These are phyloP conservation scores for Myriosclerotinia curreyana DNA, from an alignment of 2,329 filamentous ascomycete genomes.

Conservation along the genomic window DNA sequence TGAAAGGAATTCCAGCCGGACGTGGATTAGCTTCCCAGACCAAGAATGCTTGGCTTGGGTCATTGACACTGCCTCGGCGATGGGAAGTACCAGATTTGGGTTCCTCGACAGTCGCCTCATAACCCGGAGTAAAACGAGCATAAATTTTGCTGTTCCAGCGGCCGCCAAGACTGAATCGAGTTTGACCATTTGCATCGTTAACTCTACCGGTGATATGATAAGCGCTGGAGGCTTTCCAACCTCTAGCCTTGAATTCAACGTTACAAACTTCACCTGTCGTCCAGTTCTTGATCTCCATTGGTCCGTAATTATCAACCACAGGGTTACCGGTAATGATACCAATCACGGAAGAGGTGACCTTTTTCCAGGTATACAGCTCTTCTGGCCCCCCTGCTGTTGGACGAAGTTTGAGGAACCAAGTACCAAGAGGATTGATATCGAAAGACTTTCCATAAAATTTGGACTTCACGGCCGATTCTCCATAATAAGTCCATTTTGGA, in stretches of 20 bases:
- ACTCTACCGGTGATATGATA: conserved; percentile 88
- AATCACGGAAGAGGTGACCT: conserved; percentile 95
- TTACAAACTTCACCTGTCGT: conserved; percentile 88
- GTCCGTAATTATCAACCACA: conserved; percentile 94
- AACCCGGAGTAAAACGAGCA: conserved; percentile 86
- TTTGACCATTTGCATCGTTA: conserved; percentile 71
- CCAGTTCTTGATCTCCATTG: conserved; percentile 97
- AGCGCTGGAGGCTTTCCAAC: conserved; percentile 91
- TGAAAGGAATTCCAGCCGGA: conserved; percentile 87
- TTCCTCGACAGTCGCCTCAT: conserved; percentile 69
- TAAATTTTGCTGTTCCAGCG: conserved; percentile 98
- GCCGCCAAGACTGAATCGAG: conserved; percentile 85
- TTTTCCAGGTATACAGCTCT: conserved; percentile 98
- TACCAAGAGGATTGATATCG: conserved; percentile 92
- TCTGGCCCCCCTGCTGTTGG: conserved; percentile 71
- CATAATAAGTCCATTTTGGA: conserved; percentile 94
- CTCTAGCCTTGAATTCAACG: conserved; percentile 90
- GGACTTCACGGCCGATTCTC: conserved; percentile 90
- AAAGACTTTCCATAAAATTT: conserved; percentile 98
- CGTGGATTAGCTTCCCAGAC: conserved; percentile 88
- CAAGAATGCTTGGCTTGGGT: conserved; percentile 74
- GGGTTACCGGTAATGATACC: conserved; percentile 97
- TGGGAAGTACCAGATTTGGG: conserved; percentile 44
- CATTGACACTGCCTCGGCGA: conserved; percentile 53
- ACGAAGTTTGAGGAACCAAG: conserved; percentile 89